phyloP scores from a whole-genome alignment of 495 filamentous ascomycete genomes.

The Hypoxylon crocopeplum region DNA sequence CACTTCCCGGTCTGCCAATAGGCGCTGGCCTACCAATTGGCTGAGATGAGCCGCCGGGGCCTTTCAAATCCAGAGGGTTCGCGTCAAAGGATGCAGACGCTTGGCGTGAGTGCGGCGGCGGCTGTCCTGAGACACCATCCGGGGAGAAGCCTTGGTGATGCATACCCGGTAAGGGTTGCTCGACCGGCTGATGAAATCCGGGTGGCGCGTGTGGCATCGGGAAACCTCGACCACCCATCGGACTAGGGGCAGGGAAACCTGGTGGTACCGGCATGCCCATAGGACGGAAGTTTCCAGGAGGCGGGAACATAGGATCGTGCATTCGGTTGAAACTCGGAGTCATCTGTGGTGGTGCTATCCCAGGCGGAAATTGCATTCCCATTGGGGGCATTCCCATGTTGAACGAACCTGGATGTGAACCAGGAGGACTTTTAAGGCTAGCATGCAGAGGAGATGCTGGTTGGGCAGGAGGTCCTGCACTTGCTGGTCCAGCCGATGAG shows the following conservation, averaged over 20 bases:
- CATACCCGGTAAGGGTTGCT: slow-evolving; percentile 48
- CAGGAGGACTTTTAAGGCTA: slow-evolving; percentile 52
- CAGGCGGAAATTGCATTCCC: slow-evolving; percentile 61
- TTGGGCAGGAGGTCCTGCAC: slow-evolving; percentile 23
- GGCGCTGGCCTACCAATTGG: slow-evolving; percentile 82
- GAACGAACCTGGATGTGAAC: slow-evolving; percentile 48
- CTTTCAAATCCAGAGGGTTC: slow-evolving; percentile 34
- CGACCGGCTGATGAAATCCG: slow-evolving; percentile 58
- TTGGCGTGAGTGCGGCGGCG: slow-evolving; percentile 53
- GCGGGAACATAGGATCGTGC: slow-evolving; percentile 63
- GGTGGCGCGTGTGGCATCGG: slow-evolving; percentile 66
- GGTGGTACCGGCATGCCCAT: slow-evolving; percentile 65
- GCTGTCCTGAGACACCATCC: slow-evolving; percentile 43
- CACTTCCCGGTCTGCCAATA: slow-evolving; percentile 86
- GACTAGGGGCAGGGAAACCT: slow-evolving; percentile 59
- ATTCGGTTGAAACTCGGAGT: slow-evolving; percentile 54
- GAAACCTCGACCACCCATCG: slow-evolving; percentile 69
- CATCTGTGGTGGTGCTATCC: slow-evolving; percentile 55
- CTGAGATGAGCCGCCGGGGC: slow-evolving; percentile 48
- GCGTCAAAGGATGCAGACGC: slow-evolving; percentile 54
- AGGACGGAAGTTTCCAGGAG: slow-evolving; percentile 61
- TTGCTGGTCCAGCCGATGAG: slow-evolving; percentile 38
- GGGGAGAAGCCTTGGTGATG: slow-evolving; percentile 42
- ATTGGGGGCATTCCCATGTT: slow-evolving; percentile 45
- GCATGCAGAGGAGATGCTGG: slow-evolving; percentile 51